Evolutionary conservation across 371 early-diverging fungal species (phyloP).

Genomic region (Haplosporangium sp.): DNA sequence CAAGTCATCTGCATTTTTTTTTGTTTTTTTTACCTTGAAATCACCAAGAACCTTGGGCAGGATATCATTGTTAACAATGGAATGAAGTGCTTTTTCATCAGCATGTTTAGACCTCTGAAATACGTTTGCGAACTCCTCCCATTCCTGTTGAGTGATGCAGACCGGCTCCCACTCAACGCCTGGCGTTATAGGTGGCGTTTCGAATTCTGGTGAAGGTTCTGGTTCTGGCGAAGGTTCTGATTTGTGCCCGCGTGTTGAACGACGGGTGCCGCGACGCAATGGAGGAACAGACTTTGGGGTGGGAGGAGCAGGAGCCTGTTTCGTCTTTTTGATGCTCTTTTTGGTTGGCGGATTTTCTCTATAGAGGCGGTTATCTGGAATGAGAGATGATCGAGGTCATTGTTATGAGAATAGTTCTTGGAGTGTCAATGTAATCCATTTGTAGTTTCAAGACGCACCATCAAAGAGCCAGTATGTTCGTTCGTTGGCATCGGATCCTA

Average conservation of each 20-base stretch:
- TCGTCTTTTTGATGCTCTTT: conserved; percentile 52
- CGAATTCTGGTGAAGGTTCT: conserved; percentile 23
- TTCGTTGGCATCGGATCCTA: conserved; percentile 75
- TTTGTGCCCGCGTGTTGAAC: conserved; percentile 40
- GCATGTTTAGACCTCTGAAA: conserved; percentile 65
- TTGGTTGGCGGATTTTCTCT: conserved; percentile 59
- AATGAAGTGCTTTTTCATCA: conserved; percentile 69
- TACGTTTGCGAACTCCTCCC: conserved; percentile 67
- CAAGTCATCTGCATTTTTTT: background rate
- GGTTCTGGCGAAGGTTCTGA: conserved; percentile 31
- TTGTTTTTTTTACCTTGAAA: conserved; percentile 44
- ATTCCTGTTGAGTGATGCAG: conserved; percentile 67
- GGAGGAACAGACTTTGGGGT: conserved; percentile 32
- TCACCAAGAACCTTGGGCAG: conserved; percentile 71
- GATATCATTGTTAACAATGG: conserved; percentile 63
- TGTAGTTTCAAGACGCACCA: conserved; percentile 57
- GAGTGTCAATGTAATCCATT: background rate
- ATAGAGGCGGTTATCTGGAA: conserved; percentile 76
- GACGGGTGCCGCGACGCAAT: conserved; percentile 45
- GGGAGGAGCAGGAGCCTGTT: conserved; percentile 29
- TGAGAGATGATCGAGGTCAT: background rate
- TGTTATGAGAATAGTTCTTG: background rate
- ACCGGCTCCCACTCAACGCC: conserved; percentile 58
- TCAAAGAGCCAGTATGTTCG: conserved; percentile 83
- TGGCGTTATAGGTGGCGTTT: conserved; percentile 41